phyloP scores from a whole-genome alignment of 2,329 filamentous ascomycete species.

The Colletotrichum sp. region DNA sequence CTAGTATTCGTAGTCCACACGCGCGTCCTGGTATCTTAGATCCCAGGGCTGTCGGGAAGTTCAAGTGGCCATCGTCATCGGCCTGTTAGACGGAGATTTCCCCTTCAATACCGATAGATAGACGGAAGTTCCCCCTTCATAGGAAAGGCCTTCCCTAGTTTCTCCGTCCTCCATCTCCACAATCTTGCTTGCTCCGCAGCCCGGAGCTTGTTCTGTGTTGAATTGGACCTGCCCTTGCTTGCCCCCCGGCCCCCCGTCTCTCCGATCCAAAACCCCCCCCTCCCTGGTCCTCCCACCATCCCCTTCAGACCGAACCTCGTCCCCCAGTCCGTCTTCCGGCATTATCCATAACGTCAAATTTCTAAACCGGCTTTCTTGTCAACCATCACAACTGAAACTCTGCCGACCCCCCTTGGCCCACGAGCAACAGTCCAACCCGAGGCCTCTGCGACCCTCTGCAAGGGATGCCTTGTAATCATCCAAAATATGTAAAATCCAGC shows the following conservation, averaged over 20 bases:
- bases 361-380: constrained; percentile 15
- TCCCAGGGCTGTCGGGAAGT: background rate
- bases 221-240: background rate
- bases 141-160: background rate
- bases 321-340: background rate
- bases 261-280: background rate
- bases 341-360: constrained; percentile 8
- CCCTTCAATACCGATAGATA: background rate
- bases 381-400: constrained; percentile 16
- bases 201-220: background rate
- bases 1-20: background rate
- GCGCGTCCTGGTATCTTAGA: background rate
- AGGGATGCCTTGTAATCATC: background rate
- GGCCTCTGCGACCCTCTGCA: background rate
- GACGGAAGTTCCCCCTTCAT: background rate
- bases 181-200: background rate
- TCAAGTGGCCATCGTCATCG: background rate
- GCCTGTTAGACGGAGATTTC: background rate
- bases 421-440: background rate
- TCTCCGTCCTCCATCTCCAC: background rate
- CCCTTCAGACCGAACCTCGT: background rate
- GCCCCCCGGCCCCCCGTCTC: background rate
- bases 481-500: background rate
- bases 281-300: background rate
- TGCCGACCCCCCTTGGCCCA: background rate